Conservation (phyloP, 2,329 filamentous ascomycete species). For the Tolypocladium endophyticum region DNA sequence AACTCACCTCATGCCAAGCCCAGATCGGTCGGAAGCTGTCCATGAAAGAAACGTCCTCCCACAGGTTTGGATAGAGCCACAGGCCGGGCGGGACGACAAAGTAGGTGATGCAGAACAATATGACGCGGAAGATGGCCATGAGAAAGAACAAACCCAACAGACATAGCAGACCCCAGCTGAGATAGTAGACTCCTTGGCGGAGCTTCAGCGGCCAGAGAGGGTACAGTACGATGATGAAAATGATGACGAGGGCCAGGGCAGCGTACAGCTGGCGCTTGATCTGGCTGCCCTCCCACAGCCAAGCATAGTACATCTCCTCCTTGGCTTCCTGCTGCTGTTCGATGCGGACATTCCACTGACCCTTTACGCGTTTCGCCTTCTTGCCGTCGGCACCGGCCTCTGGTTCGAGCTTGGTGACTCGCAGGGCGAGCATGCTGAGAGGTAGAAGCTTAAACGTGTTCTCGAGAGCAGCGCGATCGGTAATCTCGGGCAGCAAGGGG, state of each 20-base stretch:
- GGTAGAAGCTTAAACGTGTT: constrained; percentile 93
- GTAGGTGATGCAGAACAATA: constrained; percentile 88
- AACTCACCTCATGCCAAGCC: constrained; percentile 91
- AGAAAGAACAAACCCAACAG: constrained; percentile 88
- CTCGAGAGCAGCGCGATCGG: constrained; percentile 78
- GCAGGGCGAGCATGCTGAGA: constrained; percentile 84
- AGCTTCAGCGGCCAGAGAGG: constrained; percentile 90
- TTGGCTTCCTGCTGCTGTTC: constrained; percentile 87
- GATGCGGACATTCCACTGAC: constrained; percentile 89
- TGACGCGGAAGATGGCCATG: constrained; percentile 95
- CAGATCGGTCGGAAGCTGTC: constrained; percentile 93
- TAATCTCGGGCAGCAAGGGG: constrained; percentile 76
- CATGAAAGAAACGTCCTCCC: constrained; percentile 97
- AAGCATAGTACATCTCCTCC: constrained; percentile 89
- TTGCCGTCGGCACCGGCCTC: constrained; percentile 55
- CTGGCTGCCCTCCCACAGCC: constrained; percentile 91
- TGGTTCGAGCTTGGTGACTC: constrained; percentile 66
- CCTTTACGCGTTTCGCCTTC: constrained; percentile 83
- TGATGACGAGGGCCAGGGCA: constrained; percentile 65
- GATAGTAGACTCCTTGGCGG: constrained; percentile 91
- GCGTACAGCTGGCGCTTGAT: constrained; percentile 91
- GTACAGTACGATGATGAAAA: constrained; percentile 88
- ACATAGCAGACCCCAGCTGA: constrained; percentile 86
- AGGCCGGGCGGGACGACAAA: constrained; percentile 75
- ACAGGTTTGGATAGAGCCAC: constrained; percentile 97